These are phyloP conservation scores for Solanum hybrid DNA, from an alignment of 305 asterid genomes.

Conservation along the genomic window DNA sequence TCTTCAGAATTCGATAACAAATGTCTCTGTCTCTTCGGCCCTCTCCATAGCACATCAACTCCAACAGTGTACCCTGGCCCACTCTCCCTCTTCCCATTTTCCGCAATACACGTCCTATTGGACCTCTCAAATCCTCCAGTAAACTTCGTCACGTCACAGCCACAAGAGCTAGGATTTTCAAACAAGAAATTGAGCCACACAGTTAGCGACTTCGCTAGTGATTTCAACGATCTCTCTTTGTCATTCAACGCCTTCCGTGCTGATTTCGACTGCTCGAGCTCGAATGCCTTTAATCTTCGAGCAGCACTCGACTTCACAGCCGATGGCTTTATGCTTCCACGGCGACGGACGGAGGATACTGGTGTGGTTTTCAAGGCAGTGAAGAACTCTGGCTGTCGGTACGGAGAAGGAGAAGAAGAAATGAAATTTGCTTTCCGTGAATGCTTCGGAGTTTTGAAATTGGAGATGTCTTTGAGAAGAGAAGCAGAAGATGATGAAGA, in stretches of 20 bases:
- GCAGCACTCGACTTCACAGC: slow-evolving; percentile 50
- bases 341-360: slow-evolving; percentile 28
- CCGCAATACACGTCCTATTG: slow-evolving; percentile 19
- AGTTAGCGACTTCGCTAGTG: slow-evolving; percentile 66
- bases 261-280: slow-evolving; percentile 76
- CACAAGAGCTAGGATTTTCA: slow-evolving; percentile 76
- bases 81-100: slow-evolving; percentile 67
- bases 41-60: slow-evolving; percentile 75
- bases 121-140: slow-evolving; percentile 43
- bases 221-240: slow-evolving; percentile 62
- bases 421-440: slow-evolving; percentile 20
- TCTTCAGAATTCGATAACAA: slow-evolving; percentile 37
- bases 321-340: slow-evolving; percentile 22
- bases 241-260: slow-evolving; percentile 57
- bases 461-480: slow-evolving; percentile 61
- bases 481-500: slow-evolving; percentile 31
- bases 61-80: slow-evolving; percentile 39
- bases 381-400: slow-evolving; percentile 35
- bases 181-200: slow-evolving; percentile 91
- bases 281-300: slow-evolving; percentile 62
- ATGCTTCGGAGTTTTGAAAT: slow-evolving; percentile 57
- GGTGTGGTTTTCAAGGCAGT: slow-evolving; percentile 58
- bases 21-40: slow-evolving; percentile 81
- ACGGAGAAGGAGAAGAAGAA: slow-evolving; percentile 42
- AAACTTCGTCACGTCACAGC: slow-evolving; percentile 54